Base-by-base conservation (phyloP, 768 basidiomycete species). In the Pulveroboletus sp. region DNA sequence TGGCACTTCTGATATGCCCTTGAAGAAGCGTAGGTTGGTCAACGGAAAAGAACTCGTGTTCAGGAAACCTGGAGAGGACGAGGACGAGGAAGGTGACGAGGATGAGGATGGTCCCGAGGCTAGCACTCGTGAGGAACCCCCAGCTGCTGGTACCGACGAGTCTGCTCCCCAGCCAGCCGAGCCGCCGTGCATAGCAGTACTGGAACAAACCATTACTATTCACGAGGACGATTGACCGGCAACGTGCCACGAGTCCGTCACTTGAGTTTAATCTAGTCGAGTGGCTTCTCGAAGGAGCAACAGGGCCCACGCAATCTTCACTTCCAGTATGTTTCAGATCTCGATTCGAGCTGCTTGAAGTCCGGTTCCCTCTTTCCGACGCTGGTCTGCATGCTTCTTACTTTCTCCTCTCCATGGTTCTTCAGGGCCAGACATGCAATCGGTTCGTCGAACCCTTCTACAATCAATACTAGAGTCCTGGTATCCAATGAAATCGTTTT, bases 1-100 rank as follows among this genome's bases (percentile, higher is more conserved):
- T 40, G 54, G 56, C 40, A 54, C 62, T 10, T 48, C 58, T 12
- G 72, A 73, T 27, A 72, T 67, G 12, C 82, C 83, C 1, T 58
- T 85, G 41, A 93, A 92, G 75, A 94, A 91, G 66, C 71, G 91
- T 49, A 77, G 92, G 54, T 68, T 95, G 25, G 82, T 94, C 0
- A 88, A 82, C 49, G 91, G 87, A 50, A 79, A 81, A 58, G 89
- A 84, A 59, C 66, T 94, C 16, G 69, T 76, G 31, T 83, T 84
- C 62, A 72, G 69, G 56, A 64, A 65, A 55, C 78, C 78, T 9
- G 81, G 76, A 8, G 80, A 81, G 47, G 78, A 75, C 47, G 71
- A 63, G 42, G 73, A 69, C 40, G 75, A 72, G 10, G 79, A 79
- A 17, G 77, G 66, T 40, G 68, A 64, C 40, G 72, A 67, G 36